These are phyloP conservation scores for Pyronema omphalodes DNA, from an alignment of 495 filamentous ascomycete species.

Conservation along the genomic window DNA sequence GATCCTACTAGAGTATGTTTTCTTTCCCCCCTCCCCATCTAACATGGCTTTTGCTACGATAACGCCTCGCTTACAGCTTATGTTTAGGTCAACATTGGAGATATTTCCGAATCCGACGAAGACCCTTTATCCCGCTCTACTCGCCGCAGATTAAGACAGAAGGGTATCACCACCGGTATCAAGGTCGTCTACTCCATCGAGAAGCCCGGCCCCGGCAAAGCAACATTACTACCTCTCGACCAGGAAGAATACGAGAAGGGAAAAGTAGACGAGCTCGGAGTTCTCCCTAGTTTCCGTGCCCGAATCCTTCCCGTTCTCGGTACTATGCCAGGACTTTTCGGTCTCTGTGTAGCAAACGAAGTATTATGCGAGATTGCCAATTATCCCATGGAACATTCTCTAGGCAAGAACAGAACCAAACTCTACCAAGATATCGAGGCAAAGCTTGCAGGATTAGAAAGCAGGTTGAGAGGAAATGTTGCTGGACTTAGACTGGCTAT, in stretches of 20 bases:
- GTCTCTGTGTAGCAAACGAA: conserved; percentile 75
- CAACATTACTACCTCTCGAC: conserved; percentile 63
- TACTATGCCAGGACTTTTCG: conserved; percentile 94
- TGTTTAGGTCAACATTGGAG: conserved; percentile 50
- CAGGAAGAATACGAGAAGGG: conserved; percentile 82
- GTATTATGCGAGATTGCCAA: conserved; percentile 69
- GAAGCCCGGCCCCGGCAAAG: conserved; percentile 79
- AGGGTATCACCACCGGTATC: conserved; percentile 69
- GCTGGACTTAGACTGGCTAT: conserved; percentile 60
- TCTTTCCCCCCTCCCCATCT: background rate
- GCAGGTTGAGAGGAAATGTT: conserved; percentile 40
- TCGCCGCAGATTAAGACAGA: conserved; percentile 54
- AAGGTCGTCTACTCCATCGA: conserved; percentile 88
- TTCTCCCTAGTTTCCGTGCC: conserved; percentile 80
- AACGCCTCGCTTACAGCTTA: background rate
- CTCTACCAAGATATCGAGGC: conserved; percentile 68
- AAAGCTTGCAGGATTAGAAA: conserved; percentile 53
- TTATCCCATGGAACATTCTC: conserved; percentile 71
- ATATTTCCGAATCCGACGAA: conserved; percentile 76
- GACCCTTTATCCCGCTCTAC: conserved; percentile 79
- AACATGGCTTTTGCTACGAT: conserved; percentile 25
- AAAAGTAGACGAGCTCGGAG: conserved; percentile 66
- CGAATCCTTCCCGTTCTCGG: conserved; percentile 87
- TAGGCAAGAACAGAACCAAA: conserved; percentile 69
- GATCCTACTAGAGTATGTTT: conserved; percentile 48